A percentile compares a stretch with the other conserved stretches of the same genome.
Evolutionary conservation across 768 basidiomycete species (phyloP).

Genomic region (Termitomyces sp.): DNA sequence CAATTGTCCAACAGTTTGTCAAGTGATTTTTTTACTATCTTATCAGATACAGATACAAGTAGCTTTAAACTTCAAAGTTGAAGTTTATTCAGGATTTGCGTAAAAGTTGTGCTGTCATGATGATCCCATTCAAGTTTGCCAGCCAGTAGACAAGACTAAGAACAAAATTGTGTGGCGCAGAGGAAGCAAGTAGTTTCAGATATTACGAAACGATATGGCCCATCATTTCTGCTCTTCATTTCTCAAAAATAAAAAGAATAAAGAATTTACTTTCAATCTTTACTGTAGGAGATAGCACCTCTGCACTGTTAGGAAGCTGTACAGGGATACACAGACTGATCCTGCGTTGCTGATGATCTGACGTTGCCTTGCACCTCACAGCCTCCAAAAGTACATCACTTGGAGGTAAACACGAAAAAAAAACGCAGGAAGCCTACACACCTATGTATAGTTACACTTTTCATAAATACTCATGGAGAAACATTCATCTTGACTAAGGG

Average conservation of each 20-base stretch:
- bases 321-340: too few relatives aligned
- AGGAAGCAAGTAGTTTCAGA: too few relatives aligned
- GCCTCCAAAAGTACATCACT: not conserved
- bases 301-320: not conserved
- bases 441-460: not conserved
- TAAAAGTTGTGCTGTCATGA: too few relatives aligned
- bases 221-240: too few relatives aligned
- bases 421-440: not conserved
- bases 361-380: not conserved
- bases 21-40: not conserved
- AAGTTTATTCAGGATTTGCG: too few relatives aligned
- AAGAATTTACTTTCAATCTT: not conserved
- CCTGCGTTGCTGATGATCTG: not conserved
- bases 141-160: not conserved
- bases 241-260: too few relatives aligned
- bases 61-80: too few relatives aligned
- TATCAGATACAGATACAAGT: slow-evolving; percentile 3
- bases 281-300: not conserved
- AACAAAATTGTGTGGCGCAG: not conserved
- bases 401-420: not conserved
- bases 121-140: not conserved
- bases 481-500: too few relatives aligned
- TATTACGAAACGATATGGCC: too few relatives aligned
- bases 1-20: not conserved
- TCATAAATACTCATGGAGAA: too few relatives aligned